Evolutionary conservation across 345 rosid species (phyloP).

Genomic region (Murraya paniculata): DNA sequence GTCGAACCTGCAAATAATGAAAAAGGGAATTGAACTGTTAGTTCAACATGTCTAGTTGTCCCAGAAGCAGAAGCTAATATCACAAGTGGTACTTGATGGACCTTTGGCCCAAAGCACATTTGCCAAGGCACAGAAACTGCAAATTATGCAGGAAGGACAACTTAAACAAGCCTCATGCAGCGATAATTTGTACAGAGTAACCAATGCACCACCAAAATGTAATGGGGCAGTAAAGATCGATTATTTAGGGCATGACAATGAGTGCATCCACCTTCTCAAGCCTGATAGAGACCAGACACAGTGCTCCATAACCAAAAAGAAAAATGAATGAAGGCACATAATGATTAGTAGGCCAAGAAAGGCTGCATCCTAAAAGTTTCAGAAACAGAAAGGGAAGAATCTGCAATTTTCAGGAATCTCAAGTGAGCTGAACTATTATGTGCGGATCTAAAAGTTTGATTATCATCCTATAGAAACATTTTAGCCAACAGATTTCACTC

Average conservation of each 20-base stretch:
- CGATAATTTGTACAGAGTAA: background rate
- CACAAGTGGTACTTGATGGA: background rate
- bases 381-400: background rate
- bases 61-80: background rate
- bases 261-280: background rate
- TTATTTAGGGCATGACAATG: background rate
- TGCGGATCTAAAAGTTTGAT: background rate
- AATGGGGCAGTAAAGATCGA: background rate
- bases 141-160: background rate
- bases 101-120: background rate
- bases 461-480: background rate
- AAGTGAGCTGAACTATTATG: background rate
- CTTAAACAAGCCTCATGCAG: background rate
- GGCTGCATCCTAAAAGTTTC: background rate
- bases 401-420: background rate
- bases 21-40: background rate
- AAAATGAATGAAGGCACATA: background rate
- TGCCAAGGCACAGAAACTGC: background rate
- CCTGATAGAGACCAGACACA: background rate
- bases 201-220: background rate
- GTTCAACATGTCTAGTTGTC: background rate
- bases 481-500: background rate
- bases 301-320: background rate
- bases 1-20: slow-evolving; percentile 59
- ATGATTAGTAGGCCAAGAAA: background rate